phyloP scores from a whole-genome alignment of 140 eudicot species.

The Artemisia princeps region DNA sequence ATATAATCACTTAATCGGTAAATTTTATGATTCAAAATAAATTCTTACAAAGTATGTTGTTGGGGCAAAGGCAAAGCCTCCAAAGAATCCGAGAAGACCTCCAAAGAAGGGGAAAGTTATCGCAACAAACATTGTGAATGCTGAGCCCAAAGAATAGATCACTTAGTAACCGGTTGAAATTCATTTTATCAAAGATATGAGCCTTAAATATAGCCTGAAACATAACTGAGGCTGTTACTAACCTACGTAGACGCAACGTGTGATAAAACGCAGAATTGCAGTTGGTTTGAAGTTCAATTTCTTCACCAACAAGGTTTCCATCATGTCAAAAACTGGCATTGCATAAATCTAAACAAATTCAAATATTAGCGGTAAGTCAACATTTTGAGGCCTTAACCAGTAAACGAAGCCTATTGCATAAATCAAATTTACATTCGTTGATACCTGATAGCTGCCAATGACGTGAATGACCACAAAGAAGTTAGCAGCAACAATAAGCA shows the following conservation, averaged over 20 bases:
- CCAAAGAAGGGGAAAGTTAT: conserved; percentile 73
- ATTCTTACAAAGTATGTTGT: conserved; percentile 61
- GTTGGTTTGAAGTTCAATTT: conserved; percentile 53
- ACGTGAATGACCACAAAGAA: conserved; percentile 66
- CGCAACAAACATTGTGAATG: conserved; percentile 60
- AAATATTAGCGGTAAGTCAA: not conserved
- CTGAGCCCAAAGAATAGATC: conserved; percentile 29
- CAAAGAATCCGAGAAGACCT: conserved; percentile 70
- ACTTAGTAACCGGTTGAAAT: not conserved
- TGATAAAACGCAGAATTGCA: conserved; percentile 33
- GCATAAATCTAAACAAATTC: conserved; percentile 48
- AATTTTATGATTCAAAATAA: not conserved
- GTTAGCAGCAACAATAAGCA: conserved; percentile 72
- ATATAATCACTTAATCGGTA: not conserved
- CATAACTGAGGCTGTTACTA: conserved; percentile 23
- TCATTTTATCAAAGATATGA: not conserved
- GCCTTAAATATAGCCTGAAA: not conserved
- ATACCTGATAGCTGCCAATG: conserved; percentile 78
- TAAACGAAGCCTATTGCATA: too few relatives aligned
- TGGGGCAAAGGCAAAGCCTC: conserved; percentile 77
- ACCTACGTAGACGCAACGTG: conserved; percentile 63
- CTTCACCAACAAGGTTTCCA: conserved; percentile 68
- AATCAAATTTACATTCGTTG: conserved; percentile 1
- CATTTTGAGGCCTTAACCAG: not conserved
- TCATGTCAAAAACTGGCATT: conserved; percentile 82